Percentiles rank a stretch among this genome's conserved stretches.
Evolutionary conservation across 148 eudicot species (phyloP).

Genomic region (Limonium bicolor): DNA sequence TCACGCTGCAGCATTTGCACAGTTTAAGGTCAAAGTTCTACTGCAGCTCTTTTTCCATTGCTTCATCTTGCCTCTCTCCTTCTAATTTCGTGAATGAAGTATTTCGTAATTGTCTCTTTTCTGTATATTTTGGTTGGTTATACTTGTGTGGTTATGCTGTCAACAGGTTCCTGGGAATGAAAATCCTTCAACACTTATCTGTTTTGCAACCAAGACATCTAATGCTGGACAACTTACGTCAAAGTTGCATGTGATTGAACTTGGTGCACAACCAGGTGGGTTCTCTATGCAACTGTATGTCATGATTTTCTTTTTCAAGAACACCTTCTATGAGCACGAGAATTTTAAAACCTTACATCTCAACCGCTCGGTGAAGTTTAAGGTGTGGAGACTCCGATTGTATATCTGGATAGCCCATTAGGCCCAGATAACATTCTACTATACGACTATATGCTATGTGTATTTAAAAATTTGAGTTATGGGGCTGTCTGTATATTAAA

Average conservation of each 20-base stretch:
- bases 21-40: constrained; percentile 37
- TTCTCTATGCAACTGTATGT: neutral
- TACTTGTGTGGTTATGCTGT: neutral
- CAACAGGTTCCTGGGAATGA: constrained; percentile 83
- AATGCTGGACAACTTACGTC: constrained; percentile 90
- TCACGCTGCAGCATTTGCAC: constrained; percentile 94
- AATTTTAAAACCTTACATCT: too few relatives aligned
- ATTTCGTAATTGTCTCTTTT: neutral
- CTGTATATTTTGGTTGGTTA: neutral
- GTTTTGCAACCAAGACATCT: constrained; percentile 74
- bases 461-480: too few relatives aligned
- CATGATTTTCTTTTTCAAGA: neutral
- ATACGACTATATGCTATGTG: too few relatives aligned
- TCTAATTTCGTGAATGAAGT: too few relatives aligned
- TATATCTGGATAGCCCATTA: too few relatives aligned
- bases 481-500: too few relatives aligned
- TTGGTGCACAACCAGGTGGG: constrained; percentile 94
- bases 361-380: too few relatives aligned
- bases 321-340: too few relatives aligned
- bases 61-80: neutral
- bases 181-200: constrained; percentile 71
- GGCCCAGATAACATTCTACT: too few relatives aligned
- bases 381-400: too few relatives aligned
- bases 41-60: constrained; percentile 1
- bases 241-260: constrained; percentile 91